Conservation (phyloP, 805 yeast species). For the Gaillardinia entomophila region DNA sequence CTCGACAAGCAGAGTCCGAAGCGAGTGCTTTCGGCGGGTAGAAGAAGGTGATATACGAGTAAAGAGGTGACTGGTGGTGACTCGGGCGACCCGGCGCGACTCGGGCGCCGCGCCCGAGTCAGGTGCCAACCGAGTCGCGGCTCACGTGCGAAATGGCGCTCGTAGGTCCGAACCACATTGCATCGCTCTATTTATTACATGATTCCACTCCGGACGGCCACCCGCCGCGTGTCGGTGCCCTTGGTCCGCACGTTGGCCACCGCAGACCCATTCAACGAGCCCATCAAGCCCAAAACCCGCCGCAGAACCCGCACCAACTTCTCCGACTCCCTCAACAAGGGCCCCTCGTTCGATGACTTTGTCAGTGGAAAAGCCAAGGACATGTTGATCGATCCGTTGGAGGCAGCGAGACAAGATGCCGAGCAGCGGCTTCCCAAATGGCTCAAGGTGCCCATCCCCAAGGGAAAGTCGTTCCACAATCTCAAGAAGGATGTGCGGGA, state of each 20-base stretch:
- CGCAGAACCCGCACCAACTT: conserved; percentile 46
- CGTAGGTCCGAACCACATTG: too few species aligned
- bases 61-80: too few species aligned
- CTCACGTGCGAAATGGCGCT: too few species aligned
- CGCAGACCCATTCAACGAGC: conserved; percentile 5
- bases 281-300: conserved; percentile 24
- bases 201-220: too few species aligned
- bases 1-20: neutral
- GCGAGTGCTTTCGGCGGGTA: too few species aligned
- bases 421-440: conserved; percentile 79
- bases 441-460: conserved; percentile 96
- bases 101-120: too few species aligned
- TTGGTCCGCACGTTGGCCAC: neutral
- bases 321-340: conserved; percentile 65
- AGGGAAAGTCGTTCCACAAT: conserved; percentile 77
- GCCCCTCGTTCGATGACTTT: conserved; percentile 94
- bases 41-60: too few species aligned
- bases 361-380: conserved; percentile 74
- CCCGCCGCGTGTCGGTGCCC: neutral
- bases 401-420: conserved; percentile 62
- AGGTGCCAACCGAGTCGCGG: too few species aligned
- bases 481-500: conserved; percentile 85
- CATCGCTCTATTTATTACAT: too few species aligned
- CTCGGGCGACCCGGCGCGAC: too few species aligned
- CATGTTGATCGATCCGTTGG: conserved; percentile 67